Evolutionary conservation across 2,329 filamentous ascomycete species (phyloP).

Genomic region (Aspergillus sp.): DNA sequence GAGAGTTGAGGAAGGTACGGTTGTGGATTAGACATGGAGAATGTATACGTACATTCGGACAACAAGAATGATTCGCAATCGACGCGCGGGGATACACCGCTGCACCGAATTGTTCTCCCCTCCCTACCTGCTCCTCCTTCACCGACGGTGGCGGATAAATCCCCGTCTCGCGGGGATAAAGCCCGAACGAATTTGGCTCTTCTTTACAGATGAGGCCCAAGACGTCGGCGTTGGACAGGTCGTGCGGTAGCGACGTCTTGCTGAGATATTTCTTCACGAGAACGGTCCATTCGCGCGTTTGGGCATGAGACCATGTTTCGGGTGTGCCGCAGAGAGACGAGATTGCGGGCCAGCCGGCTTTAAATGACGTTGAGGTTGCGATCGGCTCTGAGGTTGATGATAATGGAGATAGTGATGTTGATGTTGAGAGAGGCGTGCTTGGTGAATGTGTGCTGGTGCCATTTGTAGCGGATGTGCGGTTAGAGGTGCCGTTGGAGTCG

Average conservation of each 20-base stretch:
- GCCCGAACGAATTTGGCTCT: constrained; percentile 27
- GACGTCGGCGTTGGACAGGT: constrained; percentile 2
- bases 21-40: no score
- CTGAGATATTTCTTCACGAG: constrained; percentile 37
- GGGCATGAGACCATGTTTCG: constrained; percentile 35
- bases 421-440: background rate
- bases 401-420: background rate
- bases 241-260: constrained; percentile 19
- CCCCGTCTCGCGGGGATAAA: constrained; percentile 11
- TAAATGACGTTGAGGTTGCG: constrained; percentile 6
- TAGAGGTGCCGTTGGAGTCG: background rate
- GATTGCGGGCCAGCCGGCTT: constrained; percentile 31
- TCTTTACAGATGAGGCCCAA: constrained; percentile 26
- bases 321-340: constrained; percentile 35
- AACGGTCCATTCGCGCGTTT: constrained; percentile 31
- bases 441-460: background rate
- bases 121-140: background rate
- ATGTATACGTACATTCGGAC: constrained; percentile 24
- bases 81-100: constrained; percentile 27
- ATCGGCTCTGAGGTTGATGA: no score
- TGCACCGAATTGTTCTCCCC: constrained; percentile 27
- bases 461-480: background rate
- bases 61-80: constrained; percentile 30
- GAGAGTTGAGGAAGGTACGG: no score
- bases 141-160: background rate